Conservation (phyloP, 371 early-diverging fungal genomes). For the Amoeboaphelidium occidentale region DNA sequence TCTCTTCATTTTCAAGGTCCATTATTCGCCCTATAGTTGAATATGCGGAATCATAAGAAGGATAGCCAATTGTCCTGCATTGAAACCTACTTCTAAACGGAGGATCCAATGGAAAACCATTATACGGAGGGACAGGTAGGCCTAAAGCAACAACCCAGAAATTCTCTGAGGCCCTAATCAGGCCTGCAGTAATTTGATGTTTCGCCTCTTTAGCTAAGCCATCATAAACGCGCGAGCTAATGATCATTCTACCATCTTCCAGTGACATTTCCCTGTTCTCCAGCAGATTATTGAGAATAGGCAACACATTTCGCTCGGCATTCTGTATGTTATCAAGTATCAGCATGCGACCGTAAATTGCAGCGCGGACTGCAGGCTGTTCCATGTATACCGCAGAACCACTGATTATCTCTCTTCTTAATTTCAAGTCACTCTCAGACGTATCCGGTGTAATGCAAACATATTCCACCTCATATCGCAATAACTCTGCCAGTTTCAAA, state of each 20-base stretch:
- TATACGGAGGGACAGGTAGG: conserved; percentile 38
- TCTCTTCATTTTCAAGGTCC: no score
- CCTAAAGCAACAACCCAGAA: conserved; percentile 58
- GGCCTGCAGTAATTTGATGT: conserved; percentile 2
- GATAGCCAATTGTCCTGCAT: conserved; percentile 10
- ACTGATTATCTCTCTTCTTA: conserved; percentile 44
- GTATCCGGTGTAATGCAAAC: conserved; percentile 50
- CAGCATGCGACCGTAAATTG: conserved; percentile 46
- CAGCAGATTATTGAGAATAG: conserved; percentile 56
- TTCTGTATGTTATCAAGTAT: conserved; percentile 60
- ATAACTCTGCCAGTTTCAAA: conserved; percentile 6
- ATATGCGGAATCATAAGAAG: neutral
- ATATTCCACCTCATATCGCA: conserved; percentile 41
- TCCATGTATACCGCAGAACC: conserved; percentile 49
- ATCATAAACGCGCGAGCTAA: neutral
- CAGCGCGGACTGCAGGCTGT: conserved; percentile 53
- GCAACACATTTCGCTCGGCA: conserved; percentile 63
- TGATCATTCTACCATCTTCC: conserved; percentile 18
- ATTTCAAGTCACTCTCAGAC: conserved; percentile 50
- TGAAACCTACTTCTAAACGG: conserved; percentile 61
- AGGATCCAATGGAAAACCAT: conserved; percentile 55
- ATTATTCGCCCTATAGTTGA: no score
- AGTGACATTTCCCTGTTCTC: conserved; percentile 69
- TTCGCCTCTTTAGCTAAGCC: neutral
- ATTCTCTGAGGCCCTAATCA: conserved; percentile 38